Evolutionary conservation across 352 stramenopile genomes (phyloP).

Genomic region (Globisporangium abappressorium): DNA sequence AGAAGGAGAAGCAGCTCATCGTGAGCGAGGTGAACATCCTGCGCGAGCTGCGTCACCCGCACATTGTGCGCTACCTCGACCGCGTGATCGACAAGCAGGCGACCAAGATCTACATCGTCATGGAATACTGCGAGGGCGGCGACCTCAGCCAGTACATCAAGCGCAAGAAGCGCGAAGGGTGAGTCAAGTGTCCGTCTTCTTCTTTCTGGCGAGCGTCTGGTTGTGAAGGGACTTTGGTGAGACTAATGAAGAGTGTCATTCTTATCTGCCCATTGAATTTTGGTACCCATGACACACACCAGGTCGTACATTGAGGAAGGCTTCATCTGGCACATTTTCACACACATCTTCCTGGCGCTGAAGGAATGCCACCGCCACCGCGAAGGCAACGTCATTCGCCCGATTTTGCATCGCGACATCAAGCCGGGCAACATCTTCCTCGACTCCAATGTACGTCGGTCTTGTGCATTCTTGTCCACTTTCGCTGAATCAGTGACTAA

Average conservation of each 20-base stretch:
- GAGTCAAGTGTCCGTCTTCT: constrained; percentile 9
- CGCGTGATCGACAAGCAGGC: constrained; percentile 91
- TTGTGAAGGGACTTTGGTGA: neutral
- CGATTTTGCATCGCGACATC: constrained; percentile 90
- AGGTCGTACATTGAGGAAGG: constrained; percentile 90
- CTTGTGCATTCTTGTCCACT: constrained; percentile 1
- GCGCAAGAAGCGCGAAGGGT: constrained; percentile 87
- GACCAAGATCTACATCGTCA: constrained; percentile 94
- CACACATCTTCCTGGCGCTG: constrained; percentile 89
- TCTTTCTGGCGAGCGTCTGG: neutral
- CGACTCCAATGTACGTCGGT: constrained; percentile 72
- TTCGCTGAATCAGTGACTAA: constrained; percentile 11
- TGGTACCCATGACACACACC: neutral
- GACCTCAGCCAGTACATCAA: constrained; percentile 91
- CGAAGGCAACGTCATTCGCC: constrained; percentile 71
- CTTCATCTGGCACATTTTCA: constrained; percentile 93
- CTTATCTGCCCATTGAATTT: neutral
- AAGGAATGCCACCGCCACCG: constrained; percentile 89
- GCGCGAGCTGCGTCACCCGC: constrained; percentile 89
- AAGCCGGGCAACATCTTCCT: constrained; percentile 93
- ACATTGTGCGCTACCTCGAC: constrained; percentile 93
- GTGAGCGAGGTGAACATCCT: constrained; percentile 94
- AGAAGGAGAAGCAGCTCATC: constrained; percentile 94
- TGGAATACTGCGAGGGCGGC: constrained; percentile 92
- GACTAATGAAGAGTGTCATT: neutral